These are phyloP conservation scores for Backusella circina DNA, from an alignment of 192 early-diverging fungal genomes.

Conservation along the genomic window DNA sequence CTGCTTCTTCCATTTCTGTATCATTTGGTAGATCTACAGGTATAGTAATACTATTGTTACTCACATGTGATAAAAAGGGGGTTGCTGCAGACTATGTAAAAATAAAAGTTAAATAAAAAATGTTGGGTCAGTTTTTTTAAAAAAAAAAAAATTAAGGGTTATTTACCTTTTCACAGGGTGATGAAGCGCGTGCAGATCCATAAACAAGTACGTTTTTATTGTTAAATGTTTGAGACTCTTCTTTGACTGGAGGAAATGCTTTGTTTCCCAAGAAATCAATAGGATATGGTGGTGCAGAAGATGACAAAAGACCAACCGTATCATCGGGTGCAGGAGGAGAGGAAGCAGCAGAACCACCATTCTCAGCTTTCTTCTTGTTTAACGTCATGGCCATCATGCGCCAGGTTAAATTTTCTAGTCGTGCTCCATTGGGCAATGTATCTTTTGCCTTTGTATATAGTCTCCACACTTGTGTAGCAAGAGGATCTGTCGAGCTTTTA, in stretches of 20 bases:
- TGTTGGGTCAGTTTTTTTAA: not conserved
- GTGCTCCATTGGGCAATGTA: constrained; percentile 67
- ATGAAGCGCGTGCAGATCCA: constrained; percentile 21
- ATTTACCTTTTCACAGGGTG: not conserved
- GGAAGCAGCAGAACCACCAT: not conserved
- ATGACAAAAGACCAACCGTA: constrained; percentile 25
- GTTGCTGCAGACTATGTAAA: not conserved
- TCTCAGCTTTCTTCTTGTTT: constrained; percentile 31
- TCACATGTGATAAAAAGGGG: constrained; percentile 13
- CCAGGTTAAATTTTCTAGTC: constrained; percentile 87
- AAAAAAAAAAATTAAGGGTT: not conserved
- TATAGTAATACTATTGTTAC: constrained; percentile 14
- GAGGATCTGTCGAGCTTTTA: constrained; percentile 43
- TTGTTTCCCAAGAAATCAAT: constrained; percentile 13
- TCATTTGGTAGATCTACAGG: constrained; percentile 13
- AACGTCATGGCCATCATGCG: constrained; percentile 74
- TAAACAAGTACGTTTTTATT: constrained; percentile 22
- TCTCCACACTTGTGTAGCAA: constrained; percentile 65
- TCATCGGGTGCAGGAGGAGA: constrained; percentile 25
- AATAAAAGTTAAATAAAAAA: constrained; percentile 5
- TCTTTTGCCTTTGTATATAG: constrained; percentile 82
- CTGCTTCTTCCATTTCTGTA: not conserved
- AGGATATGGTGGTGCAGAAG: constrained; percentile 35
- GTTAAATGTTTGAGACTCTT: not conserved
- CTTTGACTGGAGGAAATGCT: not conserved